Conservation (phyloP, 345 rosid genomes). For the Eucalyptus cloeziana region DNA sequence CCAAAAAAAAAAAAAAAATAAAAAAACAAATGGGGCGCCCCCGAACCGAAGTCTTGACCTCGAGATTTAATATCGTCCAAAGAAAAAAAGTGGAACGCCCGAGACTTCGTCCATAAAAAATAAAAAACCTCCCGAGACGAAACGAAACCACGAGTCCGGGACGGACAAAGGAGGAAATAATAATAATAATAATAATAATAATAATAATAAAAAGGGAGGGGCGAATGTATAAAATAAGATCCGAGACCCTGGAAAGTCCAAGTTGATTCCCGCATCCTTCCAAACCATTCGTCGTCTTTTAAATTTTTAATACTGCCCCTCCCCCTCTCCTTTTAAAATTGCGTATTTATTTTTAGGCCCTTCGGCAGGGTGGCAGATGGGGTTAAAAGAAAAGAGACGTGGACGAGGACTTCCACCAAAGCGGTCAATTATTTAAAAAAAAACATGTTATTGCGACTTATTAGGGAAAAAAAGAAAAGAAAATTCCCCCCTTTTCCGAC, state of each 20-base stretch:
- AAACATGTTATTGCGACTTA: not conserved
- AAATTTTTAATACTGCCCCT: not conserved
- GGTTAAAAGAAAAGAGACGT: not conserved
- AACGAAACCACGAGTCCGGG: not conserved
- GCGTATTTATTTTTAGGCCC: not conserved
- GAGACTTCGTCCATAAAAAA: not conserved
- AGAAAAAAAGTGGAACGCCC: not conserved
- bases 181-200: not conserved
- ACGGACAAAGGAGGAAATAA: not conserved
- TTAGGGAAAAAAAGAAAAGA: not conserved
- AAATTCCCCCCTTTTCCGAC: not conserved
- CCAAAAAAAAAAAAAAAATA: too few species aligned
- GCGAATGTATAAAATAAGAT: not conserved
- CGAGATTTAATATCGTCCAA: not conserved
- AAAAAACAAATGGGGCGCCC: conserved; percentile 8
- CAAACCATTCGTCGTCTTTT: not conserved
- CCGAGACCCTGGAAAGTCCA: conserved; percentile 4
- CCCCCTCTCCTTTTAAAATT: not conserved
- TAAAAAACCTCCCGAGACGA: not conserved
- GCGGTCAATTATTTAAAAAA: not conserved
- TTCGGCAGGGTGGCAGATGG: not conserved
- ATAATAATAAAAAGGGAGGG: not conserved
- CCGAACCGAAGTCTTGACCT: conserved; percentile 11
- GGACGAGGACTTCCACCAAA: not conserved
- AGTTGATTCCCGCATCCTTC: conserved; percentile 20